Percentiles rank a stretch among this genome's conserved stretches.
Conservation (phyloP, 495 filamentous ascomycete species). For the Aspergillus taichungensis region DNA sequence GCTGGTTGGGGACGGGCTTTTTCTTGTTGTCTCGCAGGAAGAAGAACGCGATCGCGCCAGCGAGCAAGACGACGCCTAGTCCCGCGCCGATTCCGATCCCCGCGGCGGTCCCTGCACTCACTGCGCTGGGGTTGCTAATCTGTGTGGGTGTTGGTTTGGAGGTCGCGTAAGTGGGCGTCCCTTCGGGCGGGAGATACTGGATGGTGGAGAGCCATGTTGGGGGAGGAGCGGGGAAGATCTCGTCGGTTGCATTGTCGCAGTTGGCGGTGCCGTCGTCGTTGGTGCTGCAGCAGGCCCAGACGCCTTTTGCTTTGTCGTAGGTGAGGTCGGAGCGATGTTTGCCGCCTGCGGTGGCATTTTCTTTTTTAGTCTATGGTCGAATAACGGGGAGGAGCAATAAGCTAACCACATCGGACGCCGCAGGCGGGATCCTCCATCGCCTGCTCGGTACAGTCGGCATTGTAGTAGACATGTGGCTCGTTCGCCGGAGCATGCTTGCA, state of each 20-base stretch:
- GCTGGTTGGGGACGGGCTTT: too few species aligned
- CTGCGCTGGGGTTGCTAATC: background rate
- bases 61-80: too few species aligned
- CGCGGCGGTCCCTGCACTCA: background rate
- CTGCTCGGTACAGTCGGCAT: slow-evolving; percentile 4
- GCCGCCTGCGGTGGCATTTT: background rate
- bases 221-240: slow-evolving; percentile 1
- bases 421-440: slow-evolving; percentile 2
- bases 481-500: background rate
- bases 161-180: background rate
- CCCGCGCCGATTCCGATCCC: slow-evolving; percentile 1
- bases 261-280: background rate
- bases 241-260: slow-evolving; percentile 1
- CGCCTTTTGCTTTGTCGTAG: background rate
- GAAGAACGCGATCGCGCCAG: too few species aligned
- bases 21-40: too few species aligned
- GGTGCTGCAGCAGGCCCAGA: slow-evolving; percentile 4
- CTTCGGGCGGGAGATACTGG: slow-evolving; percentile 3
- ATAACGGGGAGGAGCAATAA: background rate
- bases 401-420: slow-evolving; percentile 5
- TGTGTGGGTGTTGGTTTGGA: background rate
- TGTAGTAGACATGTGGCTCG: background rate
- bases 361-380: background rate
- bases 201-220: slow-evolving; percentile 3
- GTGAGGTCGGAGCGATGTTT: background rate